These are phyloP conservation scores for Trichoderma gracile DNA, from an alignment of 2,329 filamentous ascomycete genomes.

Conservation along the genomic window DNA sequence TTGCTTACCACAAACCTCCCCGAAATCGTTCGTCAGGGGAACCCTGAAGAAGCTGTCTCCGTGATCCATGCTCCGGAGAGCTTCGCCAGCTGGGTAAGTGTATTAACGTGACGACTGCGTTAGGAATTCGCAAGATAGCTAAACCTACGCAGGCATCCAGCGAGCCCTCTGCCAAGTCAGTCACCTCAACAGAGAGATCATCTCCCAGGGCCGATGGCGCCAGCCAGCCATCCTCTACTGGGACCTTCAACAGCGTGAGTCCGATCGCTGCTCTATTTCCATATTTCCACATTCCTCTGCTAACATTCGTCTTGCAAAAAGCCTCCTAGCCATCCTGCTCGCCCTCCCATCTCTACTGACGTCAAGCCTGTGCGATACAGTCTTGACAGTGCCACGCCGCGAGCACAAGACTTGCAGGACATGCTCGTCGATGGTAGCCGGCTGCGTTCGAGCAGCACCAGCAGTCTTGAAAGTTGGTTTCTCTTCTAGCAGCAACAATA, in stretches of 20 bases:
- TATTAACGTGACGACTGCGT: constrained; percentile 32
- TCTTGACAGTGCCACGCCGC: constrained; percentile 71
- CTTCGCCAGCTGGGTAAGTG: constrained; percentile 74
- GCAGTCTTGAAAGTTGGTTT: constrained; percentile 72
- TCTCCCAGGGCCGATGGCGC: constrained; percentile 43
- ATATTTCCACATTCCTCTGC: too few species aligned
- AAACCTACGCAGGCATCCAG: constrained; percentile 44
- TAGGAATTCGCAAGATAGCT: constrained; percentile 28
- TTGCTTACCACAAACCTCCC: constrained; percentile 60
- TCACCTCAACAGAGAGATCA: constrained; percentile 39
- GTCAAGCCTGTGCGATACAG: constrained; percentile 67
- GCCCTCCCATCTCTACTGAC: constrained; percentile 74
- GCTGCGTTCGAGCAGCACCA: constrained; percentile 66
- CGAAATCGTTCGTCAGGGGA: constrained; percentile 57
- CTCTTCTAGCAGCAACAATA: neutral
- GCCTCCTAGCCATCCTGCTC: constrained; percentile 46
- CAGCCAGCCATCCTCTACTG: constrained; percentile 9
- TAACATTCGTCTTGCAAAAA: constrained; percentile 6
- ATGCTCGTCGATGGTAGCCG: constrained; percentile 59
- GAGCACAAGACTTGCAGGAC: constrained; percentile 79
- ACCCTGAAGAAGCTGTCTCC: constrained; percentile 78
- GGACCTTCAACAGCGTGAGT: constrained; percentile 33
- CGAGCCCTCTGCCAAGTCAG: constrained; percentile 41
- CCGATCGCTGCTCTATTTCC: neutral
- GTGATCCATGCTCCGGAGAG: constrained; percentile 89